phyloP scores from a whole-genome alignment of 2,329 filamentous ascomycete species.

The Verticillium nubilum region DNA sequence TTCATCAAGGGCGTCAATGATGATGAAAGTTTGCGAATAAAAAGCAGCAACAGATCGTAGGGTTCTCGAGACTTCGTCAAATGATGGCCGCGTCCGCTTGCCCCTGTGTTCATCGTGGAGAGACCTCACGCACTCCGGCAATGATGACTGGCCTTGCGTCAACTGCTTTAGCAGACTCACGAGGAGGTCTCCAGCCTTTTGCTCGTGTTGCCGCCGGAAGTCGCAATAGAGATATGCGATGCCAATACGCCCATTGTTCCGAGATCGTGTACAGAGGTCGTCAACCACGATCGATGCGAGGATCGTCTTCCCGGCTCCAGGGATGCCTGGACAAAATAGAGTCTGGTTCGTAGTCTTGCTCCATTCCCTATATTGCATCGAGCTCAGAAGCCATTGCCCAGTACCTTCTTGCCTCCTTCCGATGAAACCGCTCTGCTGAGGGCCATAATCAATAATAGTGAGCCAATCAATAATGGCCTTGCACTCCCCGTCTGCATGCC shows the following conservation, averaged over 20 bases:
- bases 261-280: conserved; percentile 11
- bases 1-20: conserved; percentile 23
- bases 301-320: conserved; percentile 36
- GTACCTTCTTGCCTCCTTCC: conserved; percentile 12
- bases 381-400: conserved; percentile 4
- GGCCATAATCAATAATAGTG: conserved; percentile 23
- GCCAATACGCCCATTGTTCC: conserved; percentile 4
- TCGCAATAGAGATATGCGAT: conserved; percentile 27
- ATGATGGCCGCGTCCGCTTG: conserved; percentile 13
- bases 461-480: conserved; percentile 29
- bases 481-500: not conserved
- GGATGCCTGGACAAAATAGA: conserved; percentile 39
- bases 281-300: conserved; percentile 14
- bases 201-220: conserved; percentile 19
- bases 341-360: no score
- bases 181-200: conserved; percentile 17
- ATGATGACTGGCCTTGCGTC: conserved; percentile 5
- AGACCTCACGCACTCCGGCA: not conserved
- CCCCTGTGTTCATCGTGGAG: not conserved
- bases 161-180: conserved; percentile 26
- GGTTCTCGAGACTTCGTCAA: conserved; percentile 13
- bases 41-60: conserved; percentile 1
- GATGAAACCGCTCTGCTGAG: conserved; percentile 31
- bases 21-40: conserved; percentile 12
- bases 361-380: no score